Evolutionary conservation across 1,284 basidiomycete genomes (phyloP).

Genomic region (Ceratobasidium sp.): DNA sequence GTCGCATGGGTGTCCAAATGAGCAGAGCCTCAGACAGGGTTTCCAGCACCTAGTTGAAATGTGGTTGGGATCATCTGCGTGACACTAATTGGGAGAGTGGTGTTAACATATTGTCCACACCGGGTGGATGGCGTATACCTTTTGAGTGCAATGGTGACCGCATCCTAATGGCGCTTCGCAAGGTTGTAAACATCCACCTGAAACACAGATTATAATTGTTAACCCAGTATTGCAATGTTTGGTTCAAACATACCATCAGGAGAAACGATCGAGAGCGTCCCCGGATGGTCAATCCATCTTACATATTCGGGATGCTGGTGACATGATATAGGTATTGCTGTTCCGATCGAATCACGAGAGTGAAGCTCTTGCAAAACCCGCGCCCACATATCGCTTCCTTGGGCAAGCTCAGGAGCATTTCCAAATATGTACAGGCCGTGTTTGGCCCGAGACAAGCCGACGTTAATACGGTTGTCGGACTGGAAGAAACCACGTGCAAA

Average conservation of each 20-base stretch:
- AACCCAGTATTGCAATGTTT: background rate
- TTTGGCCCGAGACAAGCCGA: slow-evolving; percentile 79
- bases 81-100: slow-evolving; percentile 65
- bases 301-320: slow-evolving; percentile 66
- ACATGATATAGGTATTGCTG: slow-evolving; percentile 71
- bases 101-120: background rate
- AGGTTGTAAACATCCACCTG: slow-evolving; percentile 74
- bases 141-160: slow-evolving; percentile 76
- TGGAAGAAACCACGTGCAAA: slow-evolving; percentile 37
- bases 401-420: slow-evolving; percentile 68
- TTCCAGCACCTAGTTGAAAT: slow-evolving; percentile 65
- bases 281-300: slow-evolving; percentile 66
- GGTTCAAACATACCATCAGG: slow-evolving; percentile 66
- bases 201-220: background rate
- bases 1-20: slow-evolving; percentile 71
- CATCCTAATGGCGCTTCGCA: slow-evolving; percentile 74
- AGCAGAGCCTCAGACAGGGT: slow-evolving; percentile 68
- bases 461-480: slow-evolving; percentile 59
- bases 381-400: slow-evolving; percentile 71
- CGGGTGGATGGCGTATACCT: no score
- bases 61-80: slow-evolving; percentile 73
- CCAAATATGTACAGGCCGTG: slow-evolving; percentile 81
- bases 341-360: slow-evolving; percentile 63
- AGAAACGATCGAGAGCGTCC: slow-evolving; percentile 65
- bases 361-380: slow-evolving; percentile 70